phyloP scores from a whole-genome alignment of 148 eudicot genomes.

The Euryodendron excelsum region DNA sequence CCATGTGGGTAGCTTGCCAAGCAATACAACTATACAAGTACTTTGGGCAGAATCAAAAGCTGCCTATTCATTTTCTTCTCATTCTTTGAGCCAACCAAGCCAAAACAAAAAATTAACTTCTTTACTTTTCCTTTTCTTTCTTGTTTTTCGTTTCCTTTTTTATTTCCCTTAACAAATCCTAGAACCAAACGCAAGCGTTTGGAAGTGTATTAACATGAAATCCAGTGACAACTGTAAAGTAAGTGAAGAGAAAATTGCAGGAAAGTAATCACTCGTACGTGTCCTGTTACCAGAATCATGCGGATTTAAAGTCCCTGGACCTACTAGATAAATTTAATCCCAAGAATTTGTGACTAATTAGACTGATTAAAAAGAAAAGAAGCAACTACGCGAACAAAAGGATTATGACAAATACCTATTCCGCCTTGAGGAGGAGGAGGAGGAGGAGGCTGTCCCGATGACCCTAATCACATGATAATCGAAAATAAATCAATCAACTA shows the following conservation, averaged over 20 bases:
- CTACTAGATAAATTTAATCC: neutral
- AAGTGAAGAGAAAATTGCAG: neutral
- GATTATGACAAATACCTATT: constrained; percentile 15
- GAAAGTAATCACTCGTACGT: neutral
- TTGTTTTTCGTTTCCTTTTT: too few relatives aligned
- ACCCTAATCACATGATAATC: constrained; percentile 16
- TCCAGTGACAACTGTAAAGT: neutral
- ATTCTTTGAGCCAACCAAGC: too few relatives aligned
- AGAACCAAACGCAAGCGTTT: too few relatives aligned
- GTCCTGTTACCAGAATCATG: constrained; percentile 13
- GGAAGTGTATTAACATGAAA: too few relatives aligned
- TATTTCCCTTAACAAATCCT: too few relatives aligned
- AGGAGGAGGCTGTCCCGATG: too few relatives aligned
- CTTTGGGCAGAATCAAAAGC: too few relatives aligned
- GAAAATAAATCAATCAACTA: neutral
- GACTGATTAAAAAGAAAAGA: neutral
- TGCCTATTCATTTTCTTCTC: too few relatives aligned
- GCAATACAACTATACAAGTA: too few relatives aligned
- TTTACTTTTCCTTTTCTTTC: too few relatives aligned
- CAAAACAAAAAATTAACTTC: too few relatives aligned
- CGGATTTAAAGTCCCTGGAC: neutral
- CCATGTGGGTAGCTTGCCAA: too few relatives aligned
- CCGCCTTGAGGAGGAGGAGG: constrained; percentile 34
- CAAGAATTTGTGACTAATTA: neutral
- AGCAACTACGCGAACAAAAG: neutral